Evolutionary conservation across 352 stramenopile species (phyloP).

Genomic region (Pythium rishiriense): DNA sequence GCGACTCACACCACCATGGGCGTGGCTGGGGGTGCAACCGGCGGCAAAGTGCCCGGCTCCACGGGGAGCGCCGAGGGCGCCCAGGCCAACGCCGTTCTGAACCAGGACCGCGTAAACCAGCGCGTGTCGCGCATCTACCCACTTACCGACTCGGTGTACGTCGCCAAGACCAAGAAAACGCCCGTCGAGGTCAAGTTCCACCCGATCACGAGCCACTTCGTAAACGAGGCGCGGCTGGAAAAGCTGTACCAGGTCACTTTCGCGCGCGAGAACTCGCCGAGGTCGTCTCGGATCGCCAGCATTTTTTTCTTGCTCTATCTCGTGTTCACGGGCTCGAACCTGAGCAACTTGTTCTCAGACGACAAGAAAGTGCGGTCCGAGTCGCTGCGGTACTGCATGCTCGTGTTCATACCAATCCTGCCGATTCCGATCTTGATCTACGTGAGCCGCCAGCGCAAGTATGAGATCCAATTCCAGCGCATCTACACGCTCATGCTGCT

Average conservation of each 20-base stretch:
- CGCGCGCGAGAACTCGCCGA: constrained; percentile 72
- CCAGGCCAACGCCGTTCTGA: constrained; percentile 34
- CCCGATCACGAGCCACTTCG: constrained; percentile 65
- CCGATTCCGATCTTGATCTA: constrained; percentile 73
- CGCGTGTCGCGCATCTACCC: constrained; percentile 76
- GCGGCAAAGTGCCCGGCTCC: constrained; percentile 10
- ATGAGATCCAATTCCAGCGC: constrained; percentile 72
- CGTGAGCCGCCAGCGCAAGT: constrained; percentile 55
- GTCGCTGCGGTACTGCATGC: constrained; percentile 60
- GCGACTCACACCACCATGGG: background rate
- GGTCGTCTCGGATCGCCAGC: constrained; percentile 55
- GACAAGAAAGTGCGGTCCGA: constrained; percentile 53
- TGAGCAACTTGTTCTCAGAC: constrained; percentile 65
- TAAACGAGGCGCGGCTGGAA: constrained; percentile 70
- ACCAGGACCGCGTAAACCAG: constrained; percentile 65
- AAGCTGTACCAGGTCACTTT: constrained; percentile 83
- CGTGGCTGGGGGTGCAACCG: background rate
- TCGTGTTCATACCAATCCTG: constrained; percentile 67
- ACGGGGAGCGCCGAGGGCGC: constrained; percentile 20
- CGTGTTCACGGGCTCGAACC: constrained; percentile 69
- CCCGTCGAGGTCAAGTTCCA: constrained; percentile 81
- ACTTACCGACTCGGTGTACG: constrained; percentile 66
- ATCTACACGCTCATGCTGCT: constrained; percentile 68
- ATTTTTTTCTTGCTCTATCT: constrained; percentile 78
- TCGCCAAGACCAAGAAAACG: constrained; percentile 72